Base-by-base conservation (phyloP, 2,329 filamentous ascomycete species). In the Scedosporium dehoogii region DNA sequence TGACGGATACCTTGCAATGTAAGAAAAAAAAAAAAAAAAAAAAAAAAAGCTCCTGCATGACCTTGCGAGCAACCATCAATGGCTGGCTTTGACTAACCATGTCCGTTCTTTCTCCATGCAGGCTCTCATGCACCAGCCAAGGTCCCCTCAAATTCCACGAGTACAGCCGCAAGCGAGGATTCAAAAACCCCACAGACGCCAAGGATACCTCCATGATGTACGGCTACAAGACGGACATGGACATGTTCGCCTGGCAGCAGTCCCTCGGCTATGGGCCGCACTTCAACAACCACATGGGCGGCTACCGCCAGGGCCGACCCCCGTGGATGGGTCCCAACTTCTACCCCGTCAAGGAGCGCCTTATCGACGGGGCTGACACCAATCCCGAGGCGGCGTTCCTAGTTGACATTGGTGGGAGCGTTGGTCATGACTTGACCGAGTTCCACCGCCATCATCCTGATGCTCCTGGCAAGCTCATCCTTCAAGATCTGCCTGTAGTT, bases 401-500 rank as follows among this genome's bases (percentile, higher is more conserved):
- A 2, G 71, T 76, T 0, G 75, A 76, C 51, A 64, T 76, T 10
- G 74, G 69, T 29, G 73, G 75, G 5, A 69, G 69, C 3, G 62
- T 72, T 3, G 74, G 75, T 0, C 72, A 75, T 55, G 72, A 76
- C 56, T 62, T 75, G 3, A 66, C 66, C 12, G 70, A 71, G 33
- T 74, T 75, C 29, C 60, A 66, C 33, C 69, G 66, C 48, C 62
- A 68, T 12, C 63, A 66, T 44, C 63, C 76, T 0, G 59, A 72
- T 0, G 67, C 70, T 0, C 73, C 74, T 0, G 79, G 80, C 1
- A 70, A 73, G 4, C 67, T 82, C 2, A 68, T 83, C 0, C 69
- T 83, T 0, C 79, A 84, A 65, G 81, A 84, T 64, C 69, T 78
- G 6, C 73, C 75, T 0, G 68, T 71, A 2, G 75, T 81, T 5